Conservation (phyloP, 176 grass and related monocot species). For the Ensete glaucum region DNA sequence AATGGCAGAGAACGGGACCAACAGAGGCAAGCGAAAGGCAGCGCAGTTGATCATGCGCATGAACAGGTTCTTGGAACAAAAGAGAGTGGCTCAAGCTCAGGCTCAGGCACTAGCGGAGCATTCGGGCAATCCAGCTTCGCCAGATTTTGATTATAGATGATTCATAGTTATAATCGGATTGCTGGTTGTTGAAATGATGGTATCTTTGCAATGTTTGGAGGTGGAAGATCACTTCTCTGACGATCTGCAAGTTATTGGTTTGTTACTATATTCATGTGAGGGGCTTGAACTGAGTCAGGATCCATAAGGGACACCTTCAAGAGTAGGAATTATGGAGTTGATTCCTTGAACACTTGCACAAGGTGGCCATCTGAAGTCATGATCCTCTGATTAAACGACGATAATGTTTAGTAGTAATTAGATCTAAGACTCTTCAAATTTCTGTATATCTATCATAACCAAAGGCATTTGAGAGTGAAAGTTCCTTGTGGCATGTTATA, state of each 20-base stretch:
- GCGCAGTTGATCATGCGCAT: slow-evolving; percentile 56
- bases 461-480: no score
- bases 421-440: no score
- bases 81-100: slow-evolving; percentile 52
- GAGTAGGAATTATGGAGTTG: background rate
- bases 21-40: slow-evolving; percentile 82
- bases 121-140: slow-evolving; percentile 15
- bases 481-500: no score
- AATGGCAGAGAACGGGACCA: slow-evolving; percentile 51
- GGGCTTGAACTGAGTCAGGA: background rate
- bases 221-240: slow-evolving; percentile 41
- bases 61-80: slow-evolving; percentile 54
- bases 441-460: no score
- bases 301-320: background rate
- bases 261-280: background rate
- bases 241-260: slow-evolving; percentile 24
- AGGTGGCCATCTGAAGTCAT: no score
- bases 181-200: slow-evolving; percentile 21
- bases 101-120: slow-evolving; percentile 25
- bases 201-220: slow-evolving; percentile 16
- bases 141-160: slow-evolving; percentile 37
- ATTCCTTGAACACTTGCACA: no score
- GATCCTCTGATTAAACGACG: no score
- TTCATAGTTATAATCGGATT: background rate
- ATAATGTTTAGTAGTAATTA: no score